These are phyloP conservation scores for Ceriops tagal DNA, from an alignment of 345 rosid species.

Conservation along the genomic window DNA sequence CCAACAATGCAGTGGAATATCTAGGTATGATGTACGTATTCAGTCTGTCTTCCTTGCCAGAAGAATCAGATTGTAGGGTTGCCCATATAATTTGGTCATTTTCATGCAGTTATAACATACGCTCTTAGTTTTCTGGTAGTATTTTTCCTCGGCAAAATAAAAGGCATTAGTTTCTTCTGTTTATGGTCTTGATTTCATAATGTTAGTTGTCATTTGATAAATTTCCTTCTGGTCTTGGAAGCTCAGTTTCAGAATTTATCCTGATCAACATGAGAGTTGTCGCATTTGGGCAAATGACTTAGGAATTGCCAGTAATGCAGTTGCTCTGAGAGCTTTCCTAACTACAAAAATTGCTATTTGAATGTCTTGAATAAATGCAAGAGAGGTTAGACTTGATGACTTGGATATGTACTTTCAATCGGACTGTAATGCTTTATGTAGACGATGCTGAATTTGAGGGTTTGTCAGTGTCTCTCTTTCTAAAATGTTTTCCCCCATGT, in stretches of 20 bases:
- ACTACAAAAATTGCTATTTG: too few species aligned
- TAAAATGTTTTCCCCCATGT: slow-evolving; percentile 3
- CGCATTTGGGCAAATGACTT: not conserved
- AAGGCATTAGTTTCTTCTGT: too few species aligned
- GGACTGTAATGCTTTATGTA: not conserved
- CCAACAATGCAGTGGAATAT: slow-evolving; percentile 77
- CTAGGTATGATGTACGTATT: slow-evolving; percentile 42
- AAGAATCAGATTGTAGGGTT: not conserved
- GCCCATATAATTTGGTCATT: not conserved
- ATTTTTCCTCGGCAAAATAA: not conserved
- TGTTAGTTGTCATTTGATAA: too few species aligned
- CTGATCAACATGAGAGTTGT: not conserved
- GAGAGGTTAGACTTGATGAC: not conserved
- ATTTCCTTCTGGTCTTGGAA: too few species aligned
- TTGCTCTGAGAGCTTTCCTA: too few species aligned
- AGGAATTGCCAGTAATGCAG: too few species aligned
- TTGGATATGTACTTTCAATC: not conserved
- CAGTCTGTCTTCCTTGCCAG: not conserved
- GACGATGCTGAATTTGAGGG: not conserved
- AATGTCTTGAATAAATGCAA: not conserved
- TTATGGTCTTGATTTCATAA: too few species aligned
- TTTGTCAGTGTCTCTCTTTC: slow-evolving; percentile 1
- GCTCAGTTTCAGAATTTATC: too few species aligned
- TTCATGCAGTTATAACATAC: not conserved
- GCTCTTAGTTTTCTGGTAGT: not conserved